A percentile compares a stretch with the other conserved stretches of the same genome.
These are phyloP conservation scores for Lachancea sp. DNA, from an alignment of 805 yeast species.

Conservation along the genomic window DNA sequence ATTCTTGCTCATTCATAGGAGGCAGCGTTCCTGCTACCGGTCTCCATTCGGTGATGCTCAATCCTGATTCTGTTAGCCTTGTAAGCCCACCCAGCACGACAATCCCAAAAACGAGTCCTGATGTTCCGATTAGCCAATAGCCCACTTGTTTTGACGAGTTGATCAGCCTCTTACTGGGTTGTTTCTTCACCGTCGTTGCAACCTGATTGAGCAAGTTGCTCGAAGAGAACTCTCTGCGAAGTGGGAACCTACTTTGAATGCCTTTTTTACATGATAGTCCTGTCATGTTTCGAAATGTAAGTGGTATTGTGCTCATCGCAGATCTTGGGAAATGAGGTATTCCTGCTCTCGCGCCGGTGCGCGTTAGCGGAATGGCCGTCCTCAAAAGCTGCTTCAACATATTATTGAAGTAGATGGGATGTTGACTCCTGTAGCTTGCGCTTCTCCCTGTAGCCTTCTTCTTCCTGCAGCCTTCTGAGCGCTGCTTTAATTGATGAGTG, in stretches of 20 bases:
- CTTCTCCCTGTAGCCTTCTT: background rate
- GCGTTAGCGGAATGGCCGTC: background rate
- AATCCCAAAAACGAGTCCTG: constrained; percentile 87
- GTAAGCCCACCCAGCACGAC: constrained; percentile 96
- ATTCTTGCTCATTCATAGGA: constrained; percentile 70
- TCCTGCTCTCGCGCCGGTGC: background rate
- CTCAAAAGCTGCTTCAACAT: background rate
- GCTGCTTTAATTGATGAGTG: background rate
- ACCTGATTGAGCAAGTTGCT: constrained; percentile 12
- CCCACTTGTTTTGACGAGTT: constrained; percentile 61
- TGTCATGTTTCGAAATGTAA: background rate
- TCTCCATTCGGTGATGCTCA: constrained; percentile 96
- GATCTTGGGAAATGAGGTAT: background rate
- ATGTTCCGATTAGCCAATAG: constrained; percentile 81
- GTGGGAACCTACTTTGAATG: background rate
- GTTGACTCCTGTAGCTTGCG: background rate
- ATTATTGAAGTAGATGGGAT: background rate
- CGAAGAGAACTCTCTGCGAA: constrained; percentile 7
- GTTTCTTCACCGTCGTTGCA: constrained; percentile 14
- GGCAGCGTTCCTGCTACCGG: constrained; percentile 96
- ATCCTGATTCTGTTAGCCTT: constrained; percentile 89
- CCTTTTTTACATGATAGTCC: background rate
- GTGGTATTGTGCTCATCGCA: background rate
- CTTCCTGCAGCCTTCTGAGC: background rate
- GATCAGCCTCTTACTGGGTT: constrained; percentile 32